These are phyloP conservation scores for Microdochium nivale DNA, from an alignment of 2,329 filamentous ascomycete species.

Conservation along the genomic window DNA sequence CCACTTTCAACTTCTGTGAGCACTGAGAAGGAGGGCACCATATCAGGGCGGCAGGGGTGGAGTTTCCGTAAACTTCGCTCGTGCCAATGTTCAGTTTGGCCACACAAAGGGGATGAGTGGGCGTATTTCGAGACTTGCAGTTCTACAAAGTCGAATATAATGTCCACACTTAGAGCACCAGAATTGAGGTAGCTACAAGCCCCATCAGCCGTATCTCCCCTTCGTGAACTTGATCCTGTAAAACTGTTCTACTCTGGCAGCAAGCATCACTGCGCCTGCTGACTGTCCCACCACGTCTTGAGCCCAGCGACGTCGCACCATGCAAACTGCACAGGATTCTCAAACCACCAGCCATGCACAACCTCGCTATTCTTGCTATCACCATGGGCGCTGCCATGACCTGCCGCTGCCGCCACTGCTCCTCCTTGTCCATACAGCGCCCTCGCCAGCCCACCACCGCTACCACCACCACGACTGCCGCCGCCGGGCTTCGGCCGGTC, in stretches of 20 bases:
- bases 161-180: too few relatives aligned
- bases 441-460: background rate
- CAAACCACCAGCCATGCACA: constrained; percentile 38
- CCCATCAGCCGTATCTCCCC: too few relatives aligned
- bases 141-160: too few relatives aligned
- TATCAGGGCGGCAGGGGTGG: too few relatives aligned
- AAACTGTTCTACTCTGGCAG: too few relatives aligned
- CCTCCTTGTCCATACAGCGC: background rate
- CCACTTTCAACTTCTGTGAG: background rate
- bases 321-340: constrained; percentile 32
- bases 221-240: too few relatives aligned
- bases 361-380: constrained; percentile 3
- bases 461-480: background rate
- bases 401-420: background rate
- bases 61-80: too few relatives aligned
- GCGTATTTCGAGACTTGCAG: too few relatives aligned
- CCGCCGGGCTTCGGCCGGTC: constrained; percentile 15
- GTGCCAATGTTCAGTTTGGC: too few relatives aligned
- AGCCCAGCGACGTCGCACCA: constrained; percentile 42
- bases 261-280: background rate
- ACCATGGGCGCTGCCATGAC: background rate
- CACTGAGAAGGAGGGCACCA: too few relatives aligned
- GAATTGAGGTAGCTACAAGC: too few relatives aligned
- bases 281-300: constrained; percentile 32
- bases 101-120: too few relatives aligned